These are phyloP conservation scores for Mrakia frigida DNA, from an alignment of 768 basidiomycete species.

Conservation along the genomic window DNA sequence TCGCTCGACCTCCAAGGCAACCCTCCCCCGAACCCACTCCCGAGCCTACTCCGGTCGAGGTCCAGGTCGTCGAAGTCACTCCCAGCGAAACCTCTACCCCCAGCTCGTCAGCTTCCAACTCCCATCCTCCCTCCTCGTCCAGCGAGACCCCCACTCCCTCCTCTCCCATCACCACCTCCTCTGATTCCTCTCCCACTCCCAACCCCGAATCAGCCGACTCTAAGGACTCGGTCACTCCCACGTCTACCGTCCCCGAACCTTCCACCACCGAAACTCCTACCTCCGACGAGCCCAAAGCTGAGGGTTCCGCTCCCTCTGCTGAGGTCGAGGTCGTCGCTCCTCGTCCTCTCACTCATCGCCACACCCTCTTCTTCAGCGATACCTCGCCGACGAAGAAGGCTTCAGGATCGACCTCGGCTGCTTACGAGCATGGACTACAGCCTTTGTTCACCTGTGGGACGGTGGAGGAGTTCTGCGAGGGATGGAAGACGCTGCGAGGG, in stretches of 20 bases:
- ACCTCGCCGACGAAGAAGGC: constrained; percentile 23
- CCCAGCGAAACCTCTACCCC: background rate
- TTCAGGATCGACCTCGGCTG: constrained; percentile 10
- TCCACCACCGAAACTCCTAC: background rate
- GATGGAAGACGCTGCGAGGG: constrained; percentile 19
- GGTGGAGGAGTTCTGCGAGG: constrained; percentile 15
- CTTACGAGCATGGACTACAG: constrained; percentile 15
- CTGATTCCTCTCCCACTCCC: background rate
- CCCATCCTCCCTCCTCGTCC: background rate
- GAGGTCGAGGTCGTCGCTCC: background rate
- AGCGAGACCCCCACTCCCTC: constrained; percentile 5
- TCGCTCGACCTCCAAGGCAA: background rate
- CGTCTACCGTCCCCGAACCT: background rate
- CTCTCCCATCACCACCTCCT: background rate
- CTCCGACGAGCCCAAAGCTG: background rate
- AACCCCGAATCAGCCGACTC: background rate
- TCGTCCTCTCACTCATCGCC: background rate
- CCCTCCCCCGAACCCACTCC: background rate
- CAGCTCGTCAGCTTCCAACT: background rate
- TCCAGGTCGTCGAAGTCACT: background rate
- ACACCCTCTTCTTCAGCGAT: constrained; percentile 16
- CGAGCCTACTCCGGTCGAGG: background rate
- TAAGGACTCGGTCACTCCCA: background rate
- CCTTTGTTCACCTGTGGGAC: constrained; percentile 11
- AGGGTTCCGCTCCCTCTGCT: background rate